phyloP scores from a whole-genome alignment of 2,329 filamentous ascomycete genomes.

The Diaporthe longicolla region DNA sequence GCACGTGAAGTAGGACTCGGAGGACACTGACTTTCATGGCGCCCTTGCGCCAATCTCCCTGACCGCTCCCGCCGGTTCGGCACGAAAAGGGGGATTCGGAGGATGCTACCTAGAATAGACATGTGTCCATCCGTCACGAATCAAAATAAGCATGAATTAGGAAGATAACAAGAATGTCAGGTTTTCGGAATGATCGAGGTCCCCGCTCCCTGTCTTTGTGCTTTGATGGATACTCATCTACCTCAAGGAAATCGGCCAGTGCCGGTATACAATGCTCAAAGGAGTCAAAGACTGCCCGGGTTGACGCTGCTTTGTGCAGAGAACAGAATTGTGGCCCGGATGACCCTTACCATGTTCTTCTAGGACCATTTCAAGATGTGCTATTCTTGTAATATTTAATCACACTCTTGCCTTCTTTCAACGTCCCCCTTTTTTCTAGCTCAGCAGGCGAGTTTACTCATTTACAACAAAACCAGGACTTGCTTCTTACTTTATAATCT shows the following conservation, averaged over 20 bases:
- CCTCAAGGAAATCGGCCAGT: background rate
- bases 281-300: background rate
- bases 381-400: background rate
- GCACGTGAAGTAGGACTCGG: rapidly evolving
- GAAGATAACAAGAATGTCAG: background rate
- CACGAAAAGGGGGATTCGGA: background rate
- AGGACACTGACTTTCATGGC: background rate
- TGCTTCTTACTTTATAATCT: constrained; percentile 13
- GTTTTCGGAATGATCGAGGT: background rate
- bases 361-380: no score
- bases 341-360: rapidly evolving
- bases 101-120: background rate
- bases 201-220: constrained; percentile 5
- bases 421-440: background rate
- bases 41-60: background rate
- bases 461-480: constrained; percentile 5
- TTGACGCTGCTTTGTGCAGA: background rate
- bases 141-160: no score
- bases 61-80: background rate
- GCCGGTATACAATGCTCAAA: background rate
- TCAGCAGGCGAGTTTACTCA: constrained; percentile 25
- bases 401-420: background rate
- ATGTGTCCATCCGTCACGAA: background rate
- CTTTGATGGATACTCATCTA: background rate
- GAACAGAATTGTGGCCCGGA: background rate